Evolutionary conservation across 306 rosid genomes (phyloP), one percentile per base, ranked within the genome.

Genomic region (Biancaea sappan): DNA sequence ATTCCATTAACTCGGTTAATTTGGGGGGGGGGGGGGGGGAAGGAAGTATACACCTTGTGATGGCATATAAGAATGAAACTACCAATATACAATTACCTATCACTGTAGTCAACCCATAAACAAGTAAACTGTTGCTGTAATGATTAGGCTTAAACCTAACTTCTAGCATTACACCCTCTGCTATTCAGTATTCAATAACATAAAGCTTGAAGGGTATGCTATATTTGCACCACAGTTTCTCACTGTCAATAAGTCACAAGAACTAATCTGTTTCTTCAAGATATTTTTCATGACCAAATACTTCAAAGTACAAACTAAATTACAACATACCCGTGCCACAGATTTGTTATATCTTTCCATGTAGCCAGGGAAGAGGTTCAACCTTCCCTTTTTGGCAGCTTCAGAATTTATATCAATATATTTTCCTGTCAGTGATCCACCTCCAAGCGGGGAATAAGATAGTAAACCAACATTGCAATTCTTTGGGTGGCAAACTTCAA

Each of bases 291-390:
- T 25, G 11, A 56, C n/a, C 26, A 57, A 74, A 70, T 31, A 71
- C 37, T 47, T 63, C 59, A 57, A 73, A 43, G 24, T 40, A 25
- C n/a, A n/a, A n/a, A n/a, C n/a, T n/a, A 44, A 69, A 47, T 41
- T 40, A 22, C 11, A 35, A 41, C 83, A 18, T 88, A 94, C 98
- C 93, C 79, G 88, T 41, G 98, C 68, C 59, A 67, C 2, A 11
- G 97, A 91, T 84, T 81, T 60, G 79, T 87, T 87, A 74, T 91
- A 91, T 94, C 96, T 90, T 74, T 90, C 96, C 96, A 91, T 94
- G 88, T 84, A 91, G 59, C 89, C 86, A 1, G 98, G 95, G 78
- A 91, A 90, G 79, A 88, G 94, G 68, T 81, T 90, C n/a, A 94
- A 1, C 82, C 98, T 80, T 86, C 93, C 97, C 52, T 52, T 83